Evolutionary conservation across 163 green algal species (phyloP), one percentile per base, ranked within the genome.

Genomic region (Chlorella variabilis): DNA sequence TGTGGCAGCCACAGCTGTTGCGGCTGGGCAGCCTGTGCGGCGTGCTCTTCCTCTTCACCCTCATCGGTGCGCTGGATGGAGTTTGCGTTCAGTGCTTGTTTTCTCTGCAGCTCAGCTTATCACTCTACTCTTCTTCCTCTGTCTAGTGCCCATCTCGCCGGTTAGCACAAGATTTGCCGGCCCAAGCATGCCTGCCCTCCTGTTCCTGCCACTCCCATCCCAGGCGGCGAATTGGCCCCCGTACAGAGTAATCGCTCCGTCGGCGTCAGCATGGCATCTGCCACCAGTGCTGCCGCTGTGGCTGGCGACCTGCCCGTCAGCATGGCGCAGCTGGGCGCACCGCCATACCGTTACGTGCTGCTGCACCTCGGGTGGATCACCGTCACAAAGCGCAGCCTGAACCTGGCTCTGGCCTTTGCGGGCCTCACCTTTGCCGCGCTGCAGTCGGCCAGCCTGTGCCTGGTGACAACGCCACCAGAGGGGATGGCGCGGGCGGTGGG

Each of bases 381-480:
- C 38, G 78, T 98, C 62, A 98, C 94, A 3, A 86, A 92, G 29
- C 85, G 88, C n/a, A 94, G 89, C 18, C 63, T 96, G 27, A 90
- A 91, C n/a, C 81, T 96, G 21, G 93, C 88, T 8, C 34, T 93
- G 21, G 75, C 75, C 0, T 25, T 81, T 6, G 15, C 75, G 1
- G 66, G 63, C 38, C 48, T 88, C 21, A 84, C 66, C 48, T 88
- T 85, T 75, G 58, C 54, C 11, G 78, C 84, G 27, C 80, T 88
- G 31, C 84, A 88, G 67, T 71, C 84, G 29, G 93, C 95, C 33
- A 94, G 87, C 80, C 84, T 98, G 68, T 95, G 90, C 84, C 86
- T 98, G 36, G 92, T 93, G 29, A 97, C 92, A 27, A 98, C 95
- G 21, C 91, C 93, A 1, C 90, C 93, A 0, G 95, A 98, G 84